Evolutionary conservation across 2,329 filamentous ascomycete species (phyloP).

Genomic region (Calonectria crousiana): DNA sequence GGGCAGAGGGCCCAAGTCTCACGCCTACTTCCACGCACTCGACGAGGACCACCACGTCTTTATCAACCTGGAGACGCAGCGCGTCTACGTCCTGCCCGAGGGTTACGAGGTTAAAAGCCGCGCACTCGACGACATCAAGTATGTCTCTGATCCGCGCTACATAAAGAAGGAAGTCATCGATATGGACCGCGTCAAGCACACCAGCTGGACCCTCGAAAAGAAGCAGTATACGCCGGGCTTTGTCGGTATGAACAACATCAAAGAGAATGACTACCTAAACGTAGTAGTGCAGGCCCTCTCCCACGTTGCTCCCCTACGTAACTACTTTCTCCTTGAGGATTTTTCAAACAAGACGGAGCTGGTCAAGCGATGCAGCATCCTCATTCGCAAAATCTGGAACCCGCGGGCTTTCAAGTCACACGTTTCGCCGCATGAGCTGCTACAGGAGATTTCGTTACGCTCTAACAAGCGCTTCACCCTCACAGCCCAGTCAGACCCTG

Average conservation of each 20-base stretch:
- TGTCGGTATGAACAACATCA: slow-evolving; percentile 99
- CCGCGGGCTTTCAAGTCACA: slow-evolving; percentile 95
- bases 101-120: slow-evolving; percentile 97
- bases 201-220: slow-evolving; percentile 82
- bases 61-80: slow-evolving; percentile 96
- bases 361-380: slow-evolving; percentile 86
- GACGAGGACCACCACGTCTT: slow-evolving; percentile 97
- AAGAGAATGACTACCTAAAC: slow-evolving; percentile 98
- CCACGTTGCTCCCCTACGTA: slow-evolving; percentile 89
- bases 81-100: slow-evolving; percentile 92
- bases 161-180: slow-evolving; percentile 82
- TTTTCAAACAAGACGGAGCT: slow-evolving; percentile 81
- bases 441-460: slow-evolving; percentile 91
- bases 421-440: slow-evolving; percentile 95
- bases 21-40: slow-evolving; percentile 97
- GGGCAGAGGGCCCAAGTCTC: slow-evolving; percentile 90
- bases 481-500: slow-evolving; percentile 91
- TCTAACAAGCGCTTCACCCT: slow-evolving; percentile 95
- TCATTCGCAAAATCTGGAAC: slow-evolving; percentile 98
- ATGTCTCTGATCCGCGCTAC: slow-evolving; percentile 92
- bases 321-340: slow-evolving; percentile 91
- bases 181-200: slow-evolving; percentile 75
- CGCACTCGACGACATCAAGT: slow-evolving; percentile 97
- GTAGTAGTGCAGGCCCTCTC: slow-evolving; percentile 92
- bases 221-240: slow-evolving; percentile 93